Evolutionary conservation across 83 land plant species (phyloP), one percentile per base, ranked within the genome.

Genomic region (Isoetes engelmannii): DNA sequence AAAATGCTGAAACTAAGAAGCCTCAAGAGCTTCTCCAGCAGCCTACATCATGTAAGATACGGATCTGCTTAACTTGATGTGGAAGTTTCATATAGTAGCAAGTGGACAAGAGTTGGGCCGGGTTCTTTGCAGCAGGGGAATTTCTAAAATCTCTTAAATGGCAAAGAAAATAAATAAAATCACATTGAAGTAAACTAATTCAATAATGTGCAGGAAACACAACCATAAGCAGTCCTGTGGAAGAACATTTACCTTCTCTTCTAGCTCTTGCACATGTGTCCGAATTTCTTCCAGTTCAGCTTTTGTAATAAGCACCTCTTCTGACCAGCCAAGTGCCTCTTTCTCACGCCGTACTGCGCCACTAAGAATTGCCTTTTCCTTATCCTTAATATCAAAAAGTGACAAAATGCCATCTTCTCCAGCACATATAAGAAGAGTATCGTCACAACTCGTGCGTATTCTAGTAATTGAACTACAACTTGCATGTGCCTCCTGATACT

Each of bases 341-440:
- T 79, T 79, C n/a, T 79, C 81, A 43, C 71, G 65, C 20, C 69
- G 47, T 53, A 63, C n/a, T 4, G 73, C 50, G 20, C 72, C 78
- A 44, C n/a, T 7, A 9, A 41, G 61, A 28, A 79, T 49, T 5
- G 58, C 79, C 50, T 67, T 49, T 43, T 79, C 81, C 53, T 64
- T 79, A 48, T 79, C 81, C 18, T 75, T 77, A 15, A 79, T 55
- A 49, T 79, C 81, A 70, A 79, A 79, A 9, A 74, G 42, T n/a
- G 77, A 47, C 46, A 79, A 44, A 4, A 70, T 69, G 6, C 81
- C 78, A 63, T 79, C 81, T 12, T 79, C 81, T 4, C 81, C 81
- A 18, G 72, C 74, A 47, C 80, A 77, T 17, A 70, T 61, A 57
- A 79, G 69, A 4, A 74, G 69, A 37, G 21, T 70, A 8, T 66